Base-by-base conservation (phyloP, 1,284 basidiomycete species). In the Hemileia vastatrix region DNA sequence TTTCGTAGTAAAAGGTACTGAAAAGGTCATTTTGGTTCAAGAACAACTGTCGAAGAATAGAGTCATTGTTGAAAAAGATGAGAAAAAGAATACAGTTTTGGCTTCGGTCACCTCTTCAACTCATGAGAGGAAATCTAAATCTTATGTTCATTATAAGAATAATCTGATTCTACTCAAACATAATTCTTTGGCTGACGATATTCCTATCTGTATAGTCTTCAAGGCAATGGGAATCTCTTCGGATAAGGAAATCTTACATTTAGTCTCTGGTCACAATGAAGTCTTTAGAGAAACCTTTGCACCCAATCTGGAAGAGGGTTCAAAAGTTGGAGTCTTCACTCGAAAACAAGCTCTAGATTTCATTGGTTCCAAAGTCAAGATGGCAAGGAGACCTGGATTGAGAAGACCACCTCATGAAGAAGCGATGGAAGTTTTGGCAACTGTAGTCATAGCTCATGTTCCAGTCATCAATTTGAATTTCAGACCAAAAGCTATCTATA, bases 41-140 rank as follows among this genome's bases (percentile, higher is more conserved):
- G 74, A 76, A 56, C 74, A 75, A 65, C 70, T 75, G 45, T 71
- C 70, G 51, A 75, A 75, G 61, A 75, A 75, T 67, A 66, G 73
- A 27, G 73, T 75, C 64, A 72, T 75, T n/a, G 71, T 75, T 57
- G 73, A 75, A 61, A 69, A 71, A 13, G 73, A 75, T 54, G 43
- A 66, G 19, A 74, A 74, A 48, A 74, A 74, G 66, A 71, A 68
- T 15, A 66, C 68, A 54, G 72, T 75, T 13, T 70, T 68, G 24
- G 73, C 73, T 13, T 73, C 71, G n/a, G 73, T 75, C 52, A 75
- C 73, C 11, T 44, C 19, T 24, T 75, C 73, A 24, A 75, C 73
- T 43, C 71, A 72, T 64, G 73, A 75, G 66, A 66, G 72, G 64
- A 73, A 74, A 57, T 72, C 72, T 43, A 75, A 75, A 54, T 72